Percentiles rank a stretch among this genome's conserved stretches.
phyloP scores from a whole-genome alignment of 2,329 filamentous ascomycete genomes.

The Conoideocrella luteorostrata region DNA sequence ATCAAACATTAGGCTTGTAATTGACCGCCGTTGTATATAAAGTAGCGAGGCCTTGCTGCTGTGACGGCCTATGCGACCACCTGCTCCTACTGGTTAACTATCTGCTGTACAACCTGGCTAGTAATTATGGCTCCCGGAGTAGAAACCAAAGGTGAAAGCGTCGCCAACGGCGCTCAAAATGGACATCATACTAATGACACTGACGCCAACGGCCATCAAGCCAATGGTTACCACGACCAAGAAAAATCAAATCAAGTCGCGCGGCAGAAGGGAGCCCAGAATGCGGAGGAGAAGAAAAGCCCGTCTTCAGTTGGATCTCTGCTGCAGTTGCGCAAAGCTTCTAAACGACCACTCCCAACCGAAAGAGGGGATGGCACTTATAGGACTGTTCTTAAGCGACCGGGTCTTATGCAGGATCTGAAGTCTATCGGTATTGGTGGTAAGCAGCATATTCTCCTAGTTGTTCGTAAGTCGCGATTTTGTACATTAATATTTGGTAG shows the following conservation, averaged over 20 bases:
- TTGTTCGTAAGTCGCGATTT: conserved; percentile 21
- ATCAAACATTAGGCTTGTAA: too few relatives aligned
- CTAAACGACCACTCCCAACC: conserved; percentile 55
- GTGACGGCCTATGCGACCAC: too few relatives aligned
- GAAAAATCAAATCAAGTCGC: conserved; percentile 3
- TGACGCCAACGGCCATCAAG: conserved; percentile 13
- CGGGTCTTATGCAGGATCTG: conserved; percentile 50
- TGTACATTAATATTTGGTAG: too few relatives aligned
- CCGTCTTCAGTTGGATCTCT: conserved; percentile 16
- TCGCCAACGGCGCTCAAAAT: conserved; percentile 13
- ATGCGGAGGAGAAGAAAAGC: conserved; percentile 8
- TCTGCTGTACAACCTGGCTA: not conserved
- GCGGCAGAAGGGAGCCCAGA: not conserved
- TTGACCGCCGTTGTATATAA: too few relatives aligned
- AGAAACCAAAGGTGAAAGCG: conserved; percentile 1
- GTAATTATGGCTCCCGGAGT: conserved; percentile 2
- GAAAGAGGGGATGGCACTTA: conserved; percentile 60
- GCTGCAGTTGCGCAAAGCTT: conserved; percentile 35
- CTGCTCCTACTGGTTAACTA: not conserved
- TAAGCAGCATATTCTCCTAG: conserved; percentile 21
- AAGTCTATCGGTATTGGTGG: conserved; percentile 45
- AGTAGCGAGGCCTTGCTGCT: too few relatives aligned
- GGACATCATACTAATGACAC: conserved; percentile 15
- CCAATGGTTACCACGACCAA: conserved; percentile 8
- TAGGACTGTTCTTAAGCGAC: conserved; percentile 38